Base-by-base conservation (phyloP, 1,284 basidiomycete species). In the Porogramme epimiltina region DNA sequence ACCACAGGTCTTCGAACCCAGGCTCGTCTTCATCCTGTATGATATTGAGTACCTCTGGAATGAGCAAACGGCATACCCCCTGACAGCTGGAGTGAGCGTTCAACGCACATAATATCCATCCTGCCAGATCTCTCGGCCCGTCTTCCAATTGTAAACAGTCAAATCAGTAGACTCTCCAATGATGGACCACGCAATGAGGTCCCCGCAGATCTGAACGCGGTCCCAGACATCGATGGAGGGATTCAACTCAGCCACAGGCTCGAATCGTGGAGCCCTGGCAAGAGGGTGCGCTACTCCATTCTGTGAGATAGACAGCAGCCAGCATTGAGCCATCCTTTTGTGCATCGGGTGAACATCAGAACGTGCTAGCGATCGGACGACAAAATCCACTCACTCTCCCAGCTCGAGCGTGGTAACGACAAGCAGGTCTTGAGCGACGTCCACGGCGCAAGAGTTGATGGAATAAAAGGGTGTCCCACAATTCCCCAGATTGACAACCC, bases 91-190 rank as follows among this genome's bases (percentile, higher is more conserved):
- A n/a, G n/a, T n/a, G n/a, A n/a, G n/a, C n/a, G n/a, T n/a, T n/a
- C n/a, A n/a, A n/a, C n/a, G n/a, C n/a, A n/a, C n/a, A n/a, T n/a
- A n/a, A n/a, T n/a, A n/a, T n/a, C n/a, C n/a, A n/a, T 20, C 51
- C 41, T 16, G 10, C 45, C 45, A 52, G n/a, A 52, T 23, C 2
- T 25, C n/a, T 0, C 13, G 1, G n/a, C 46, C 51, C 6, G 51
- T 52, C 51, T 52, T 47, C 51, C 51, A 52, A 28, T 52, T 52
- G 3, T 20, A 18, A 2, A 52, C 51, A 10, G 15, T 34, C 22
- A 44, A 25, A 2, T 39, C 25, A 3, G 36, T 33, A n/a, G 16
- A 13, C 20, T 52, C 51, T 8, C 41, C 33, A n/a, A 19, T 18
- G 2, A 52, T n/a, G 2, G 41, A 39, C 51, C 51, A 52, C 11